Conservation (phyloP, 2,329 filamentous ascomycete species). For the Trichoderma breve region DNA sequence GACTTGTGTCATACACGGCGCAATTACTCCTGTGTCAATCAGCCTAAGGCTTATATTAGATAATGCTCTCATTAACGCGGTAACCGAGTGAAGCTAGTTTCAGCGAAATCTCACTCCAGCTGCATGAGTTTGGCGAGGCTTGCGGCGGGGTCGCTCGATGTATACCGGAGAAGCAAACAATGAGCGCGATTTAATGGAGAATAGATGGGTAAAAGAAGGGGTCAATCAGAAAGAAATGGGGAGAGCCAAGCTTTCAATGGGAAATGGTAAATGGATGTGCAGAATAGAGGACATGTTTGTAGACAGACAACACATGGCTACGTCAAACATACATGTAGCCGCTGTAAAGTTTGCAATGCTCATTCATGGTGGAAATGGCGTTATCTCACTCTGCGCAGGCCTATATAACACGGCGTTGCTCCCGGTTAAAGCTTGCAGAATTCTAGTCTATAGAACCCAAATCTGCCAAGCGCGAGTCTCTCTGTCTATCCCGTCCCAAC, state of each 20-base stretch:
- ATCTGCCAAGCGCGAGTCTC: background rate
- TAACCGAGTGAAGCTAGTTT: background rate
- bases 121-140: background rate
- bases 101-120: background rate
- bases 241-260: background rate
- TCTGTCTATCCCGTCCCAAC: background rate
- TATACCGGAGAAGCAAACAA: background rate
- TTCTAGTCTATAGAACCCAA: background rate
- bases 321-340: background rate
- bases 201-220: background rate
- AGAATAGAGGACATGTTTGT: background rate
- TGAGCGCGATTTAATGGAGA: background rate
- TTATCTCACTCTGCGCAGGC: background rate
- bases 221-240: background rate
- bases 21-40: background rate
- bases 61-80: background rate
- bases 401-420: background rate
- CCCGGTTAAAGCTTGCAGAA: background rate
- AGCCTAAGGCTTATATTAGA: background rate
- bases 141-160: background rate
- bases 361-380: conserved; percentile 4
- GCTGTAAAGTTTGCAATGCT: background rate
- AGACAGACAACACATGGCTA: background rate
- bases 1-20: background rate
- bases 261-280: background rate